These are phyloP conservation scores for Dictyostelium discoideum DNA, from an alignment of 78 protist genomes.

Conservation along the genomic window dicty_2.7 NC_007088.5:6543001-6543500, in stretches of 20 bases:
- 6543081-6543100: neutral
- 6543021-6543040: neutral
- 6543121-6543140: neutral
- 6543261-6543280: neutral
- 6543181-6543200: neutral
- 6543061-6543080: neutral
- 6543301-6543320: neutral
- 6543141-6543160: neutral
- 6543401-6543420: neutral
- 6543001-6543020: neutral
- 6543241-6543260: neutral
- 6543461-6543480: too few relatives aligned
- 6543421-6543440: too few relatives aligned
- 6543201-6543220: neutral
- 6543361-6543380: neutral
- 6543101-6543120: neutral
- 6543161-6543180: neutral
- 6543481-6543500: neutral
- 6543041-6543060: neutral
- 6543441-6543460: too few relatives aligned
- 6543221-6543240: neutral
- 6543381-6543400: neutral
- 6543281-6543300: neutral
- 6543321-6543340: neutral
- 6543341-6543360: neutral